Evolutionary conservation across 306 rosid genomes (phyloP), one percentile per base, ranked within the genome.

Genomic region (Hylodesmum podocarpum): DNA sequence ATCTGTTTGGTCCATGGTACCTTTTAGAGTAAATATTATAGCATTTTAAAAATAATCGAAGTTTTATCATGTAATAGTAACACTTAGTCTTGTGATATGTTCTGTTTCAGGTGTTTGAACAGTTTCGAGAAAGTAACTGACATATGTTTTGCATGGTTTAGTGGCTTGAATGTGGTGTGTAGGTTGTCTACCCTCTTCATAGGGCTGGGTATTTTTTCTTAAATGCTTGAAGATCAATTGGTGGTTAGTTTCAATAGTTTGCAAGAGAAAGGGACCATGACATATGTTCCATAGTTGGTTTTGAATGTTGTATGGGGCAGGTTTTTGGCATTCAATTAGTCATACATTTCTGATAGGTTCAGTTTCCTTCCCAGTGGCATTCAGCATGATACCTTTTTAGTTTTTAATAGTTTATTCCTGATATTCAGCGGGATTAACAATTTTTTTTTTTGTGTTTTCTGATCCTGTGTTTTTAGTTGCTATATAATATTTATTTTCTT

Each of bases 1-100:
- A 27, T 64, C 13, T 70, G 72, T 62, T 58, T 79, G 31, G 72
- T 28, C 8, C 22, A 14, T 27, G 46, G 50, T 71, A 50, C 57
- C 46, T 25, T 21, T 39, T 44, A 19, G 64, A 73, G 18, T 14
- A 51, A 47, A 58, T 28, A 21, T 36, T 16, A 33, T 18, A 29
- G 29, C 18, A 13, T 66, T 36, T 54, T 54, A 53, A 24, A 50
- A 66, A 27, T 15, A 19, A 54, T 31, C 16, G 24, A n/a, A 21
- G 31, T 39, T 22, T 58, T 54, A 25, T 69, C 25, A 25, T 44
- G 24, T n/a, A 47, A 58, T 55, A 68, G 39, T 73, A 54, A 78
- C 34, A 29, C 39, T 58, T 58, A 33, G 3, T 27, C 18, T 15
- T 4, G 4, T 24, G 47, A 33, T 12, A 80, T 76, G 25, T 40